A percentile compares a stretch with the other conserved stretches of the same genome.
Conservation (phyloP, 768 basidiomycete genomes). For the Psilocybe sp. region DNA sequence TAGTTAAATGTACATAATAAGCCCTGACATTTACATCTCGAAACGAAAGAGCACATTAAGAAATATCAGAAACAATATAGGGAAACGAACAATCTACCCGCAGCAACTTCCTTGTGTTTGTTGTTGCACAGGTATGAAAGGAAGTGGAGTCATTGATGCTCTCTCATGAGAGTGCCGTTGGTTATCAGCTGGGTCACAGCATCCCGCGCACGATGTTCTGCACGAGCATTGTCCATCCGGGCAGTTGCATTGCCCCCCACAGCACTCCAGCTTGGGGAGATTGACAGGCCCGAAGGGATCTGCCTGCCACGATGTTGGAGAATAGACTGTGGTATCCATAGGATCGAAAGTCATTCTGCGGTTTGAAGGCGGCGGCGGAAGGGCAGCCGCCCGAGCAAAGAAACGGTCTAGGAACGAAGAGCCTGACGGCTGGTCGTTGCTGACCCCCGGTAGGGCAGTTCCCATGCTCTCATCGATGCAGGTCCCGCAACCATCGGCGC, state of each 20-base stretch:
- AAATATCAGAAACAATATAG: conserved; percentile 6
- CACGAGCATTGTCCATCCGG: conserved; percentile 54
- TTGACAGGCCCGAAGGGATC: conserved; percentile 48
- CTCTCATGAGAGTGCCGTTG: neutral
- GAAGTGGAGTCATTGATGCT: neutral
- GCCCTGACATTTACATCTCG: neutral
- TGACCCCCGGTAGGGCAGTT: conserved; percentile 37
- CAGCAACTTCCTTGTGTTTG: conserved; percentile 26
- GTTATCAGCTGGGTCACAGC: conserved; percentile 31
- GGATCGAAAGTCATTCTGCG: conserved; percentile 48
- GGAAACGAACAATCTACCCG: conserved; percentile 15
- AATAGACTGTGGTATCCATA: conserved; percentile 41
- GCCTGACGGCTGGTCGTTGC: conserved; percentile 4
- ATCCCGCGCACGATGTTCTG: conserved; percentile 53
- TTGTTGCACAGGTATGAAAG: neutral
- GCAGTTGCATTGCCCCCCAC: conserved; percentile 60
- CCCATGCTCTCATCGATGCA: conserved; percentile 57
- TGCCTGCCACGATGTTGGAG: conserved; percentile 16
- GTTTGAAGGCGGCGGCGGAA: conserved; percentile 55
- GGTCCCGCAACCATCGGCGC: conserved; percentile 54
- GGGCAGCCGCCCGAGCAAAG: conserved; percentile 63
- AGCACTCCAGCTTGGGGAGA: conserved; percentile 67
- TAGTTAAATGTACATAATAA: neutral
- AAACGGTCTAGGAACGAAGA: conserved; percentile 52
- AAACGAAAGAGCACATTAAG: neutral